Conservation (phyloP, 2,329 filamentous ascomycete genomes). For the Colletotrichum chrysophilum region DNA sequence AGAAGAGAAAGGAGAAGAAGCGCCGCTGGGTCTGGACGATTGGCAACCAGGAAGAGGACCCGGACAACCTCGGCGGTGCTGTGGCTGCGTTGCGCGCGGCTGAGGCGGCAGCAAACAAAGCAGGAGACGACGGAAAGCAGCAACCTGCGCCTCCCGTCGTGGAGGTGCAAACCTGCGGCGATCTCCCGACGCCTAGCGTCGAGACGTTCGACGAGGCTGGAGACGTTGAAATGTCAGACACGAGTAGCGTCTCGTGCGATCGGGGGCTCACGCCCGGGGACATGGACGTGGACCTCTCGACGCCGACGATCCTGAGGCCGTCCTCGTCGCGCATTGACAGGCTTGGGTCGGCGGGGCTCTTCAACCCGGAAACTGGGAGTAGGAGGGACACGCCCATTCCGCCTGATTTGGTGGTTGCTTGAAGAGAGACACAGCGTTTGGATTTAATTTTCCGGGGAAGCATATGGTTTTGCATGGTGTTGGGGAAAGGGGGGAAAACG, state of each 20-base stretch:
- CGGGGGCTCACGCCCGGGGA: slow-evolving; percentile 32
- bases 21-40: slow-evolving; percentile 72
- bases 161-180: slow-evolving; percentile 20
- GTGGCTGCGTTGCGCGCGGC: slow-evolving; percentile 43
- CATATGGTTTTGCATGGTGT: background rate
- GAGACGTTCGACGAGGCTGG: slow-evolving; percentile 38
- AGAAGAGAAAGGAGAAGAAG: slow-evolving; percentile 63
- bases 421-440: background rate
- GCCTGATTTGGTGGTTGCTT: slow-evolving; percentile 29
- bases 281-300: slow-evolving; percentile 42
- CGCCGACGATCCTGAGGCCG: slow-evolving; percentile 37
- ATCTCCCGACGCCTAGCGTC: slow-evolving; percentile 46
- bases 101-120: slow-evolving; percentile 28
- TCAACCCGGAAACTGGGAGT: slow-evolving; percentile 31
- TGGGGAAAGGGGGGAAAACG: background rate
- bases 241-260: slow-evolving; percentile 42
- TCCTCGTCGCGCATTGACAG: slow-evolving; percentile 14
- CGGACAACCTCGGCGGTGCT: slow-evolving; percentile 47
- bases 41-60: slow-evolving; percentile 53
- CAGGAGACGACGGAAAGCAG: slow-evolving; percentile 3
- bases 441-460: background rate
- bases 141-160: background rate
- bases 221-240: slow-evolving; percentile 58
- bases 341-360: slow-evolving; percentile 32
- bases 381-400: slow-evolving; percentile 41